These are phyloP conservation scores for Aureobasidium sp. DNA, from an alignment of 2,329 filamentous ascomycete species.

Conservation along the genomic window DNA sequence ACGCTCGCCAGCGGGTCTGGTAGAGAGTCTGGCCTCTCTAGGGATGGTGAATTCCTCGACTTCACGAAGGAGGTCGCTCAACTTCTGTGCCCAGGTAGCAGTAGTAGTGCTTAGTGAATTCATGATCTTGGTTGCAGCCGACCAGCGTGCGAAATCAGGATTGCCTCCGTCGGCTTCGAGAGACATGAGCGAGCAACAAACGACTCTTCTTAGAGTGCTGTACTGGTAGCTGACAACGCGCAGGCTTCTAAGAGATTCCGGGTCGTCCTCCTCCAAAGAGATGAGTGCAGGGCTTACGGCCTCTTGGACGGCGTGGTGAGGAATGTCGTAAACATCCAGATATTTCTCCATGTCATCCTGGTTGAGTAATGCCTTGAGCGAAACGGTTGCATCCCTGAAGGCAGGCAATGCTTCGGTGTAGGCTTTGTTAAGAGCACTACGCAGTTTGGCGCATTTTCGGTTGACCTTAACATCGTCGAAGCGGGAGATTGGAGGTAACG, in stretches of 20 bases:
- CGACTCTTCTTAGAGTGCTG: conserved; percentile 71
- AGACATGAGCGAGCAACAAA: conserved; percentile 81
- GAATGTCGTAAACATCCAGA: conserved; percentile 59
- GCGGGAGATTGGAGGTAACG: conserved; percentile 83
- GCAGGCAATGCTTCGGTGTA: conserved; percentile 62
- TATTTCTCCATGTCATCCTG: conserved; percentile 82
- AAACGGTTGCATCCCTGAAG: conserved; percentile 61
- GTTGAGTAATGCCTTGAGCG: conserved; percentile 65
- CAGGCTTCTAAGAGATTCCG: conserved; percentile 69
- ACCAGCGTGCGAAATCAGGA: conserved; percentile 71
- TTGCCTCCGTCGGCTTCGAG: conserved; percentile 74
- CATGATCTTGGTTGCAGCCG: conserved; percentile 67
- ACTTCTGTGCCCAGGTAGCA: conserved; percentile 52
- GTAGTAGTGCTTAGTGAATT: conserved; percentile 55
- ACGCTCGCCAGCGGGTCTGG: conserved; percentile 63
- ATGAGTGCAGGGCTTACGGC: conserved; percentile 38
- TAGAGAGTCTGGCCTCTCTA: conserved; percentile 38
- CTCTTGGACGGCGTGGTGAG: conserved; percentile 37
- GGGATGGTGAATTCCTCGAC: conserved; percentile 54
- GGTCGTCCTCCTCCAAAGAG: conserved; percentile 64
- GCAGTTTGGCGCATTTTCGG: conserved; percentile 70
- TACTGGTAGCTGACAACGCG: conserved; percentile 60
- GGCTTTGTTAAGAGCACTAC: conserved; percentile 63
- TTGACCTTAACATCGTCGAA: conserved; percentile 67
- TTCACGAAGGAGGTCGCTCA: conserved; percentile 64